Percentiles rank a stretch among this genome's conserved stretches.
These are phyloP conservation scores for Beta corolliflora DNA, from an alignment of 179 eudicot species.

Conservation along the genomic window DNA sequence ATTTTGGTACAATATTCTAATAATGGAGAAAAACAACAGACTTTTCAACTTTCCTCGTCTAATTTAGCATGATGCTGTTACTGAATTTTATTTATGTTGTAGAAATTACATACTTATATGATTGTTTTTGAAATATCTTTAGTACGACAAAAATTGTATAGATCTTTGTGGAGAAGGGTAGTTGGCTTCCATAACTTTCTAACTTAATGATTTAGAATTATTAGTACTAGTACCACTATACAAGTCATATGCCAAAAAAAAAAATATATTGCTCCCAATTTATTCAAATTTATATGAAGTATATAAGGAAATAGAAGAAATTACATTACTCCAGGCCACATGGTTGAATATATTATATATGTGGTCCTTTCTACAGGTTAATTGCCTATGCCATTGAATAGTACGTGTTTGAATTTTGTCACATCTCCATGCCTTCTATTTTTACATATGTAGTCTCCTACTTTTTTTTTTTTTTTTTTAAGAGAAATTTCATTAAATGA, in stretches of 20 bases:
- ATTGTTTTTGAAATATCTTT: background rate
- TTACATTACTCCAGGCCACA: no score
- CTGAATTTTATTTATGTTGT: background rate
- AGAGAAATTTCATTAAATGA: no score
- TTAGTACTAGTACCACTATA: background rate
- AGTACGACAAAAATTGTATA: background rate
- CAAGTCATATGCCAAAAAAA: background rate
- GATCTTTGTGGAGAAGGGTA: constrained; percentile 2
- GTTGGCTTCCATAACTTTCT: constrained; percentile 26
- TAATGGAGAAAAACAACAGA: background rate
- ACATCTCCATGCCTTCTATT: background rate
- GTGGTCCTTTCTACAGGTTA: background rate
- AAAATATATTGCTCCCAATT: no score
- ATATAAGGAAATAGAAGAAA: no score
- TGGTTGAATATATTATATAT: no score
- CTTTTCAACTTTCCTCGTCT: background rate
- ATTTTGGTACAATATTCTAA: background rate
- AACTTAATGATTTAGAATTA: background rate
- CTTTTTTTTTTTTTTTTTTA: no score
- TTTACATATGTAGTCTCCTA: no score
- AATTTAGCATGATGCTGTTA: background rate
- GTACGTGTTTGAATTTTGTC: background rate
- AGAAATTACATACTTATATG: background rate
- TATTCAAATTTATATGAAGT: no score
- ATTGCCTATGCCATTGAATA: background rate